Evolutionary conservation across 1,284 basidiomycete genomes (phyloP), one percentile per base, ranked within the genome.

Genomic region (Sanghuangporus sanghuang): DNA sequence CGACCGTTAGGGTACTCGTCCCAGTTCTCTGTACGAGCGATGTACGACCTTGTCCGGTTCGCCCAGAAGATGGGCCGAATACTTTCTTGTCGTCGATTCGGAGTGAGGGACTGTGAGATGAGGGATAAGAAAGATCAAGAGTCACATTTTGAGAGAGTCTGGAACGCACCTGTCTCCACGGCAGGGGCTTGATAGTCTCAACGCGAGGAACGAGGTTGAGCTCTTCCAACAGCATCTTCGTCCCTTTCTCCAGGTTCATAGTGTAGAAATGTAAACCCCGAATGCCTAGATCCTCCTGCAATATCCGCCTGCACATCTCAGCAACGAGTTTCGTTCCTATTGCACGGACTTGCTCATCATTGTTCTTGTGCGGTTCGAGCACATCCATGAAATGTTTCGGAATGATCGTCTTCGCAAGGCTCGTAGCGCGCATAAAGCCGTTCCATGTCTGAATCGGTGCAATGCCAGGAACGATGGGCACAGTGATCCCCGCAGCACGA

Each of bases 1-100:
- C 96, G 92, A 68, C 96, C 97, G 75, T 99, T 99, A 54, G 96
- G 96, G 75, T 96, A 99, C 76, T 99, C 97, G 75, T 99, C 96
- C 96, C 96, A 99, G 72, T 95, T 92, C 73, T 94, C 92, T 23
- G 94, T 96, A 59, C 95, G 89, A 14, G 92, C 92, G 49, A 96
- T 80, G 74, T 96, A 96, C 3, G 93, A 96, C 72, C 93, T 90
- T 53, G 93, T 85, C 50, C 95, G 84, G 77, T 98, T 96, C 21
- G 94, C 93, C 94, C 93, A 95, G 79, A 95, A 97, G 72, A 98
- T 97, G 3, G 95, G 95, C 54, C 95, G 88, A 69, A 96, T 97
- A 48, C 84, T 90, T 77, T 98, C 95, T 68, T 85, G 79, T 55
- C 95, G 87, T 64, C 95, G 84, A 71, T 84, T 91, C 23, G 95